A percentile compares a stretch with the other conserved stretches of the same genome.
Conservation (phyloP, 768 basidiomycete genomes). For the Sporobolomyces phaffii region DNA sequence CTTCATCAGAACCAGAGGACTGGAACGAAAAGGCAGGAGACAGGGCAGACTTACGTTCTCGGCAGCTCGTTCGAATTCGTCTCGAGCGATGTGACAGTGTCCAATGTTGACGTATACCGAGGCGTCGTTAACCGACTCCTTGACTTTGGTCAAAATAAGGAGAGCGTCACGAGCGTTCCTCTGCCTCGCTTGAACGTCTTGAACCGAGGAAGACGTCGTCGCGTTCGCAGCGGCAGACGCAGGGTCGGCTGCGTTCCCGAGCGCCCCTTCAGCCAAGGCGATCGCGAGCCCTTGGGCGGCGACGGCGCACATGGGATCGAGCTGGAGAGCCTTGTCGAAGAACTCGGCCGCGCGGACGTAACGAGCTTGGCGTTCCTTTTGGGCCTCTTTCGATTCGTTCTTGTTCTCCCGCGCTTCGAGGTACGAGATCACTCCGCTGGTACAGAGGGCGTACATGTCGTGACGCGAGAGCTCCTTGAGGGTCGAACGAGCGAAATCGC, state of each 20-base stretch:
- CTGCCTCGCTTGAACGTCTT: slow-evolving; percentile 60
- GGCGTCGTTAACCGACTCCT: slow-evolving; percentile 73
- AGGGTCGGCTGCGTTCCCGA: slow-evolving; percentile 53
- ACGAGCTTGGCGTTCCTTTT: slow-evolving; percentile 65
- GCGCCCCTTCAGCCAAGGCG: slow-evolving; percentile 80
- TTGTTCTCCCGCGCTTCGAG: slow-evolving; percentile 68
- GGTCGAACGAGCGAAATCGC: slow-evolving; percentile 82
- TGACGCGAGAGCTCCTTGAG: slow-evolving; percentile 78
- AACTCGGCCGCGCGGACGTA: slow-evolving; percentile 82
- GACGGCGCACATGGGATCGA: slow-evolving; percentile 79
- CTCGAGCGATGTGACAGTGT: slow-evolving; percentile 84
- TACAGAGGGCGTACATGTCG: slow-evolving; percentile 86
- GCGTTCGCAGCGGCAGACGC: slow-evolving; percentile 14
- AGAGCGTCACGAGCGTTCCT: slow-evolving; percentile 80
- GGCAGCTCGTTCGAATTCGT: slow-evolving; percentile 92
- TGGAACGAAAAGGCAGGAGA: not conserved
- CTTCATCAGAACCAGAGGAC: not conserved
- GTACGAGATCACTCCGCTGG: slow-evolving; percentile 79
- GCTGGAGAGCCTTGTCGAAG: slow-evolving; percentile 79
- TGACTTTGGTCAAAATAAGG: slow-evolving; percentile 79
- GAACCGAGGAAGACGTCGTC: slow-evolving; percentile 43
- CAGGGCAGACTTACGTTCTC: slow-evolving; percentile 67
- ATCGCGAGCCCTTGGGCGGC: slow-evolving; percentile 96
- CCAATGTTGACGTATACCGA: slow-evolving; percentile 94
- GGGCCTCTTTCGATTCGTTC: slow-evolving; percentile 46